phyloP scores from a whole-genome alignment of 2,329 filamentous ascomycete species.

The Colletotrichum musae region DNA sequence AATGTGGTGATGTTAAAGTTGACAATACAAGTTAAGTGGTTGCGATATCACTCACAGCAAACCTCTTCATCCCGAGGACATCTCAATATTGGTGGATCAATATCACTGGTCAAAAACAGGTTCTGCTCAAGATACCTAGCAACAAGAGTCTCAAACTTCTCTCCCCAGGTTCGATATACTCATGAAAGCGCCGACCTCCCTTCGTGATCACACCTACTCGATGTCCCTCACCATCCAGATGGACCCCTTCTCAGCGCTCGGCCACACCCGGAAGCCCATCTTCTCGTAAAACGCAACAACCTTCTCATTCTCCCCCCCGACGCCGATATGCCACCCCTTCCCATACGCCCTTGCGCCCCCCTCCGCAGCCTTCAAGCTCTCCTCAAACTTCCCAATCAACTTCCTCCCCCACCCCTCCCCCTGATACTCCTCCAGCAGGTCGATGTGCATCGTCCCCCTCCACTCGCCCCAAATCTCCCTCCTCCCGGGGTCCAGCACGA shows the following conservation, averaged over 20 bases:
- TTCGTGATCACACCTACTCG: constrained; percentile 12
- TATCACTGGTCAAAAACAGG: too few species aligned
- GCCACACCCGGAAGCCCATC: constrained; percentile 59
- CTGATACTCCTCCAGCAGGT: constrained; percentile 60
- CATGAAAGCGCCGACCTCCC: too few species aligned
- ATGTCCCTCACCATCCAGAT: constrained; percentile 61
- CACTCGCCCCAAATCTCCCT: constrained; percentile 52
- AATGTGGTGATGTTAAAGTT: too few species aligned
- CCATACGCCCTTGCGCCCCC: constrained; percentile 45
- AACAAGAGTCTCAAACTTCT: too few species aligned
- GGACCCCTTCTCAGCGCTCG: constrained; percentile 52
- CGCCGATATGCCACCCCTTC: constrained; percentile 59
- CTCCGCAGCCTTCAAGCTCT: constrained; percentile 49
- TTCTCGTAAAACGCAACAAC: constrained; percentile 65
- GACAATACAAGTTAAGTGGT: too few species aligned
- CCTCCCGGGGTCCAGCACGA: constrained; percentile 55
- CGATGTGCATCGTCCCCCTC: constrained; percentile 65
- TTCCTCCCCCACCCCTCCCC: constrained; percentile 60
- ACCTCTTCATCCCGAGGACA: too few species aligned
- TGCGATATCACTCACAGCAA: too few species aligned
- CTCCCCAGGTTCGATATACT: too few species aligned
- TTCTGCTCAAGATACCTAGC: too few species aligned
- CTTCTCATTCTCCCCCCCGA: constrained; percentile 61
- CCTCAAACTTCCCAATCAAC: constrained; percentile 59
- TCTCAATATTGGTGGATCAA: too few species aligned